Conservation (phyloP, 495 filamentous ascomycete species). For the Talaromyces proteolyticus region DNA sequence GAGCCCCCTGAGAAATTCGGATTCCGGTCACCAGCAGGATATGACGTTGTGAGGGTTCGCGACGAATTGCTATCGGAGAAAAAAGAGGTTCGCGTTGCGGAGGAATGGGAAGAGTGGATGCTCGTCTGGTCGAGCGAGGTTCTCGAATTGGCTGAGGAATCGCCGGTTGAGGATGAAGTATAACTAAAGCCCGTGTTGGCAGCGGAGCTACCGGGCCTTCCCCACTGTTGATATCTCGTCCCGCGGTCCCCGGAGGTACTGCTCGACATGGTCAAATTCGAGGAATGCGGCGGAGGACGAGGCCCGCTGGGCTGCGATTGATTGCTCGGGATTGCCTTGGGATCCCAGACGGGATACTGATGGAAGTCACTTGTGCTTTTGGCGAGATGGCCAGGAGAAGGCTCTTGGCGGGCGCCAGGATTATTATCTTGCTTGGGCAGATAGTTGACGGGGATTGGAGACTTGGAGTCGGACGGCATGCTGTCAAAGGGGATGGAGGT, state of each 20-base stretch:
- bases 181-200: constrained; percentile 53
- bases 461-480: constrained; percentile 56
- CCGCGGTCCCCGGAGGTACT: constrained; percentile 58
- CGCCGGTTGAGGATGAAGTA: constrained; percentile 60
- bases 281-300: constrained; percentile 61
- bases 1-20: constrained; percentile 20
- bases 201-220: constrained; percentile 47
- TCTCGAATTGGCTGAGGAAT: constrained; percentile 65
- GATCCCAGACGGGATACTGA: constrained; percentile 77
- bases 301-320: constrained; percentile 58
- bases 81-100: constrained; percentile 55
- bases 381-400: constrained; percentile 74
- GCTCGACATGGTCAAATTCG: constrained; percentile 61
- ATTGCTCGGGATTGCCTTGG: constrained; percentile 33
- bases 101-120: constrained; percentile 54
- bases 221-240: constrained; percentile 69
- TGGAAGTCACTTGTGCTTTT: constrained; percentile 76
- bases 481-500: constrained; percentile 87
- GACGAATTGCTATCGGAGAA: constrained; percentile 62
- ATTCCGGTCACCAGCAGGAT: constrained; percentile 30
- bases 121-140: constrained; percentile 66
- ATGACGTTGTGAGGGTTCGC: constrained; percentile 44
- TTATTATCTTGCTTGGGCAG: constrained; percentile 65
- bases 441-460: constrained; percentile 71
- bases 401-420: constrained; percentile 63